Conservation (phyloP, 345 rosid genomes). For the Ailanthus altissimus region DNA sequence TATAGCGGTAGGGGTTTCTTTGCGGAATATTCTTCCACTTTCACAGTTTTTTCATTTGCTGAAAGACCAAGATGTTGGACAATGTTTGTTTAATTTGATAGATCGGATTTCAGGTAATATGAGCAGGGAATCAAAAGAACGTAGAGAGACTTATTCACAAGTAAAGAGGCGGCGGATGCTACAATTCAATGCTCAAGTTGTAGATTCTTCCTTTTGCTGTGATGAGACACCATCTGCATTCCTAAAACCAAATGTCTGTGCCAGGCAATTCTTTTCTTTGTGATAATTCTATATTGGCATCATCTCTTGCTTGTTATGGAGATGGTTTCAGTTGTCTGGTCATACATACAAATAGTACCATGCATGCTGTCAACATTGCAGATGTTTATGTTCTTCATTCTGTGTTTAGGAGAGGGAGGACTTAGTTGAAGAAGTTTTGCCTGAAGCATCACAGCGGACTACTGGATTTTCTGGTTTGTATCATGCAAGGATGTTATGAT, state of each 20-base stretch:
- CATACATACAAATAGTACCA: too few species aligned
- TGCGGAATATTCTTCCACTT: neutral
- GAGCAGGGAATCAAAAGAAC: constrained; percentile 52
- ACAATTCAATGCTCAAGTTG: constrained; percentile 62
- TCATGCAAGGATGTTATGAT: constrained; percentile 15
- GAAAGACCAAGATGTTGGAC: neutral
- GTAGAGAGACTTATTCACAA: constrained; percentile 52
- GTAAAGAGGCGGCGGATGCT: constrained; percentile 90
- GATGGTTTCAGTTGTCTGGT: neutral
- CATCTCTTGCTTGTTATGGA: neutral
- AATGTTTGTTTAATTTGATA: constrained; percentile 22
- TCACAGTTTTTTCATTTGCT: neutral
- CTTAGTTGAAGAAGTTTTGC: constrained; percentile 55
- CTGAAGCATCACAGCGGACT: constrained; percentile 53
- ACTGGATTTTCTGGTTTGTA: constrained; percentile 70
- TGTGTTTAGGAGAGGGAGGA: constrained; percentile 63
- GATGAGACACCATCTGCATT: constrained; percentile 66
- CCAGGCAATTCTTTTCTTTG: constrained; percentile 8
- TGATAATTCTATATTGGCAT: neutral
- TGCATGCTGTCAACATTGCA: neutral
- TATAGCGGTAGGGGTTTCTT: constrained; percentile 39
- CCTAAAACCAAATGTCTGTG: constrained; percentile 68
- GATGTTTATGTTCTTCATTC: constrained; percentile 20
- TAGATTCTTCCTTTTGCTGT: constrained; percentile 52
- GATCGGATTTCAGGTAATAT: constrained; percentile 42